phyloP scores from a whole-genome alignment of 2,329 filamentous ascomycete species.

The Teratosphaeria viscida region DNA sequence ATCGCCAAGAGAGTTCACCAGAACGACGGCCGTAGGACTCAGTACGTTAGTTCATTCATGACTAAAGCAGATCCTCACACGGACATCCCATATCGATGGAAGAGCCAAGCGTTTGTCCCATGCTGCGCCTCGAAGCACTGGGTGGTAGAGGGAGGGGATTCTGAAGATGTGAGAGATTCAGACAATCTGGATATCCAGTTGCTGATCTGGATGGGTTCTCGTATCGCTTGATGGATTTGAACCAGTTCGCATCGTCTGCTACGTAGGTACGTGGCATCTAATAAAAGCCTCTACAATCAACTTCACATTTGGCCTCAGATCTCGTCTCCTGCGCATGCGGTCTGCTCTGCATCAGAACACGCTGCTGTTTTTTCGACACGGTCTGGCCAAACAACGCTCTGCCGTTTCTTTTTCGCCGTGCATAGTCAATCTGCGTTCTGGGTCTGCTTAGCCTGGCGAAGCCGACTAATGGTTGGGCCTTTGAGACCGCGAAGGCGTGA shows the following conservation, averaged over 20 bases:
- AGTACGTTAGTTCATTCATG: background rate
- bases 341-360: too few species aligned
- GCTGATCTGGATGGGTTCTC: slow-evolving; percentile 53
- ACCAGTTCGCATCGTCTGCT: background rate
- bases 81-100: slow-evolving; percentile 27
- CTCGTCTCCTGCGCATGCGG: too few species aligned
- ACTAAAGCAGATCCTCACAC: too few species aligned
- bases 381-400: too few species aligned
- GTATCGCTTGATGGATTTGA: background rate
- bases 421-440: too few species aligned
- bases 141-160: slow-evolving; percentile 66
- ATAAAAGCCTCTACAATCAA: too few species aligned
- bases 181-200: slow-evolving; percentile 58
- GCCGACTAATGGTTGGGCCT: background rate
- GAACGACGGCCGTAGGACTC: background rate
- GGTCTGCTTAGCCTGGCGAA: too few species aligned
- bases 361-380: too few species aligned
- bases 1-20: background rate
- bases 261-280: too few species aligned
- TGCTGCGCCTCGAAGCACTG: slow-evolving; percentile 43
- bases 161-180: slow-evolving; percentile 59
- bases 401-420: too few species aligned
- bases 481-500: slow-evolving; percentile 3
- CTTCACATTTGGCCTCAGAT: too few species aligned
- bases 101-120: slow-evolving; percentile 68